phyloP scores from a whole-genome alignment of 106 monocot species.

The Dioscorea dumetorum region DNA sequence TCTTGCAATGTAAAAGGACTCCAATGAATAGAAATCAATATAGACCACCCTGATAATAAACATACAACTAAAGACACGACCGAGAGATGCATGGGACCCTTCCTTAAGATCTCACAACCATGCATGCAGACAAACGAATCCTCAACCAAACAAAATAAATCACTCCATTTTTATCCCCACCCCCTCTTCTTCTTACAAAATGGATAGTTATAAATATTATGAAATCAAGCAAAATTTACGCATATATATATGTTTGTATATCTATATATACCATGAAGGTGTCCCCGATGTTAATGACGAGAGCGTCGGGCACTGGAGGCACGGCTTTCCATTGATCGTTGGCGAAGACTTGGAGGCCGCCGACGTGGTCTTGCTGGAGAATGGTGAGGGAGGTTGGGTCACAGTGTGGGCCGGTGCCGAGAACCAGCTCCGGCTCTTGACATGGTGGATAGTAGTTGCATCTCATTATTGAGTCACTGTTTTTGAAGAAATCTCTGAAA shows the following conservation, averaged over 20 bases:
- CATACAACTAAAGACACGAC: slow-evolving; percentile 6
- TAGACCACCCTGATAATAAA: too few relatives aligned
- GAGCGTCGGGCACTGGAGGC: slow-evolving; percentile 31
- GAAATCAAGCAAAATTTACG: too few relatives aligned
- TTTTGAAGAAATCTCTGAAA: slow-evolving; percentile 66
- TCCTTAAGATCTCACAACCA: slow-evolving; percentile 5
- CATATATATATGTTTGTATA: too few relatives aligned
- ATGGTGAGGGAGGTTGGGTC: slow-evolving; percentile 59
- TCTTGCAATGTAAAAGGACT: too few relatives aligned
- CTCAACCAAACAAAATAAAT: neutral
- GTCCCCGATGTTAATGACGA: slow-evolving; percentile 71
- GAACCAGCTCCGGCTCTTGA: slow-evolving; percentile 54
- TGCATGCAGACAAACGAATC: slow-evolving; percentile 6
- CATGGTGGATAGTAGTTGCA: slow-evolving; percentile 72
- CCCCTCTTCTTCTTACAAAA: too few relatives aligned
- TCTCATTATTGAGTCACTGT: slow-evolving; percentile 53
- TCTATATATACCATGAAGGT: slow-evolving; percentile 55
- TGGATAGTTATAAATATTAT: too few relatives aligned
- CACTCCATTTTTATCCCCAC: too few relatives aligned
- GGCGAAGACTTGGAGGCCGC: slow-evolving; percentile 47
- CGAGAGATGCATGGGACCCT: slow-evolving; percentile 4
- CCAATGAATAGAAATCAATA: too few relatives aligned
- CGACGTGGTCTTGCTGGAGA: slow-evolving; percentile 49
- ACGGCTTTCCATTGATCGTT: slow-evolving; percentile 32
- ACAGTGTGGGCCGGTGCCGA: slow-evolving; percentile 67